Percentiles rank a stretch among this genome's conserved stretches.
Conservation (phyloP, 139 green algal species). For the Ettlia oleoabundans region DNA sequence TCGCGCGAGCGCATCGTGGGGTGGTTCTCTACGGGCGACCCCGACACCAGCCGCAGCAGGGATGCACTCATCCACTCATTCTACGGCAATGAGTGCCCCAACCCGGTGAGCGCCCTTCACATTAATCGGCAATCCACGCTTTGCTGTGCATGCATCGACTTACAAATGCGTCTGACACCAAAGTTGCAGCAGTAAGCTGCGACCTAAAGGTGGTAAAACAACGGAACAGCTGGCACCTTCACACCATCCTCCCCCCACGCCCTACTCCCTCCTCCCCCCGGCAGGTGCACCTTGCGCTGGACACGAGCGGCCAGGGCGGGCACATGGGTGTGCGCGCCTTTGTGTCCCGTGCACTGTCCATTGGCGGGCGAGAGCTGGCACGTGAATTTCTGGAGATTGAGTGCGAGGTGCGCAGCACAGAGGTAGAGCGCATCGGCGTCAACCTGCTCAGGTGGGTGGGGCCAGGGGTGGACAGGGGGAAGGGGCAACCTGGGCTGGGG, state of each 20-base stretch:
- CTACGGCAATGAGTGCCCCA: slow-evolving; percentile 75
- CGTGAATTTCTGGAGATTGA: slow-evolving; percentile 87
- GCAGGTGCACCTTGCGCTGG: slow-evolving; percentile 89
- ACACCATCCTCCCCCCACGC: no score
- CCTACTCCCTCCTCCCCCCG: no score
- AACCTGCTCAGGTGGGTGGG: slow-evolving; percentile 30
- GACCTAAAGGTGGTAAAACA: no score
- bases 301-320: slow-evolving; percentile 75
- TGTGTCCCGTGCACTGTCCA: slow-evolving; percentile 67
- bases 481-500: no score
- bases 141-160: no score
- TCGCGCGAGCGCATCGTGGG: slow-evolving; percentile 87
- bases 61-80: slow-evolving; percentile 95
- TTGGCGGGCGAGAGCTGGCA: slow-evolving; percentile 65
- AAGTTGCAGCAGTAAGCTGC: no score
- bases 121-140: no score
- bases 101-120: no score
- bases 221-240: no score
- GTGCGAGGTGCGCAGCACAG: slow-evolving; percentile 75
- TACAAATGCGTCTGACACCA: no score
- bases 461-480: background rate
- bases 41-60: slow-evolving; percentile 68
- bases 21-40: slow-evolving; percentile 91
- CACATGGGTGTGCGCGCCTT: slow-evolving; percentile 75
- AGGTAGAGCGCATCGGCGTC: slow-evolving; percentile 74